phyloP scores from a whole-genome alignment of 768 basidiomycete species.

The Termitomyces sp. region DNA sequence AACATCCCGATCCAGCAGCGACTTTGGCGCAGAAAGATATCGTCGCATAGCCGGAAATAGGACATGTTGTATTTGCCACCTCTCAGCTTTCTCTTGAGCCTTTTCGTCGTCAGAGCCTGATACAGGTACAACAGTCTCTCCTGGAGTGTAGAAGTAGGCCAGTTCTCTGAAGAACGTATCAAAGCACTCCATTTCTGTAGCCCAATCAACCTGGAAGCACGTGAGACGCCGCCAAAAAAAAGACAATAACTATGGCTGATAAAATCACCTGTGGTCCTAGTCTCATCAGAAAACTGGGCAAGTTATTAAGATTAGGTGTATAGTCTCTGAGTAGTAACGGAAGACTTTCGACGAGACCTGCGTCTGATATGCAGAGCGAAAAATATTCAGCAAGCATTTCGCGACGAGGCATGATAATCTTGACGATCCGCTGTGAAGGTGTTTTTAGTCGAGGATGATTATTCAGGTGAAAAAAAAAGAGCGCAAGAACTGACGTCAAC shows the following conservation, averaged over 20 bases:
- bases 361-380: constrained; percentile 59
- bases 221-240: neutral
- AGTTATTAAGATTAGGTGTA: constrained; percentile 84
- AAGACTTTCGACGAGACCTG: constrained; percentile 66
- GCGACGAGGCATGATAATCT: constrained; percentile 52
- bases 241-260: neutral
- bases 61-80: constrained; percentile 89
- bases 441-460: neutral
- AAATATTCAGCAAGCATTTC: constrained; percentile 95
- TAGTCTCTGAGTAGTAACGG: constrained; percentile 84
- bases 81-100: constrained; percentile 49
- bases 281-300: constrained; percentile 86
- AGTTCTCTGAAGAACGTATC: constrained; percentile 81
- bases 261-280: constrained; percentile 81
- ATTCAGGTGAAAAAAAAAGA: neutral
- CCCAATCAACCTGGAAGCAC: constrained; percentile 75
- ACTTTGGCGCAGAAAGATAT: constrained; percentile 65
- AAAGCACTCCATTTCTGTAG: constrained; percentile 80
- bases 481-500: constrained; percentile 54
- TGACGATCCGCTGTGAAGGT: constrained; percentile 49
- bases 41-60: constrained; percentile 82
- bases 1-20: constrained; percentile 65
- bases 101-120: constrained; percentile 25
- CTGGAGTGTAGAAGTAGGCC: constrained; percentile 85
- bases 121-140: constrained; percentile 27